Evolutionary conservation across 2,329 filamentous ascomycete species (phyloP).

Genomic region (Fusarium anthophilum): DNA sequence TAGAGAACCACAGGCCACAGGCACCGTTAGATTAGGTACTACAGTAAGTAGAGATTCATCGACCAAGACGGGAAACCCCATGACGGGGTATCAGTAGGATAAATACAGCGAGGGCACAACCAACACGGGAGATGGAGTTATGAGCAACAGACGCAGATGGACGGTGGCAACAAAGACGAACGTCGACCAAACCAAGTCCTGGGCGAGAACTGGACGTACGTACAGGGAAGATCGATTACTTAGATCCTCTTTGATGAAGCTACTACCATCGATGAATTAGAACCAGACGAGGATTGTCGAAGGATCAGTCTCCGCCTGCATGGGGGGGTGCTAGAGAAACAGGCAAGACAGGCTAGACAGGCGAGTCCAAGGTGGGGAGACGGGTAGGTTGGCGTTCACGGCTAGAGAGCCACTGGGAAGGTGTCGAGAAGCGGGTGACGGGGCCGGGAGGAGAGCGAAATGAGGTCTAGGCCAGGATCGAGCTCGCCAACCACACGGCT

Average conservation of each 20-base stretch:
- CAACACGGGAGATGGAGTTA: slow-evolving; percentile 25
- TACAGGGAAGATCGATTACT: slow-evolving; percentile 37
- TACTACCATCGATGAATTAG: slow-evolving; percentile 40
- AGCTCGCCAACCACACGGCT: slow-evolving; percentile 41
- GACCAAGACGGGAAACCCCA: slow-evolving; percentile 29
- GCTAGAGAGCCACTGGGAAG: slow-evolving; percentile 38
- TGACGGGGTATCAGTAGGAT: slow-evolving; percentile 34
- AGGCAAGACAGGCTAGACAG: slow-evolving; percentile 27
- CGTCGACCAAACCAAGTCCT: slow-evolving; percentile 22
- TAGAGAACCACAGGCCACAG: slow-evolving; percentile 22
- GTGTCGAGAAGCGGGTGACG: slow-evolving; percentile 44
- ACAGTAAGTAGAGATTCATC: slow-evolving; percentile 37
- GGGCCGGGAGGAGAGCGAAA: slow-evolving; percentile 44
- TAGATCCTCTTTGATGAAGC: slow-evolving; percentile 39
- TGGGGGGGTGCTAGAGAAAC: slow-evolving; percentile 32
- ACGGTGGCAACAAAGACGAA: slow-evolving; percentile 37
- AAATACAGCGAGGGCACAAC: slow-evolving; percentile 32
- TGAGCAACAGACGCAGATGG: slow-evolving; percentile 28
- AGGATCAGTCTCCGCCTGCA: slow-evolving; percentile 44
- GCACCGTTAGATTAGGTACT: slow-evolving; percentile 27
- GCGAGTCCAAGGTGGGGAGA: slow-evolving; percentile 37
- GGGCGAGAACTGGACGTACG: slow-evolving; percentile 14
- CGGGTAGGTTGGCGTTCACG: slow-evolving; percentile 37
- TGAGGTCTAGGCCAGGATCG: slow-evolving; percentile 39
- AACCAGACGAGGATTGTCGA: slow-evolving; percentile 39